Evolutionary conservation across 1,284 basidiomycete genomes (phyloP).

Genomic region (Malassezia psittaci): DNA sequence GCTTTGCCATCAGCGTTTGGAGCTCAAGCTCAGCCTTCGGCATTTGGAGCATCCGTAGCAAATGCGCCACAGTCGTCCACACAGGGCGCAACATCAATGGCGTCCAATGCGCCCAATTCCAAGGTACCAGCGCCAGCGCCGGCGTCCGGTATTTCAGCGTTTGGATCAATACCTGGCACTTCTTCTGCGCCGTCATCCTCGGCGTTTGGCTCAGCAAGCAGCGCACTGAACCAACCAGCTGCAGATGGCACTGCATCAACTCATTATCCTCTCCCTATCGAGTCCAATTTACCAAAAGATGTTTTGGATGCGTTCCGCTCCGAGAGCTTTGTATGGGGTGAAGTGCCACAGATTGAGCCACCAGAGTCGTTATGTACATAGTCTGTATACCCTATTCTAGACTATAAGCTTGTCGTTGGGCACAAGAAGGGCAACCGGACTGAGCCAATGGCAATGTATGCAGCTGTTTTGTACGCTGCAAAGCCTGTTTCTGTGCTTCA

Average conservation of each 20-base stretch:
- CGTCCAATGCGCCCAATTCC: not conserved
- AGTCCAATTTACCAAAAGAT: constrained; percentile 5
- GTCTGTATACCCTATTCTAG: constrained; percentile 6
- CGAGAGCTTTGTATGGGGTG: constrained; percentile 10
- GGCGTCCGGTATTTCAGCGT: not conserved
- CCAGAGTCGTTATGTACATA: constrained; percentile 11
- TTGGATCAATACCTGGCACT: too few relatives aligned
- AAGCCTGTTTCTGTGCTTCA: not conserved
- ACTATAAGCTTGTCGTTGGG: not conserved
- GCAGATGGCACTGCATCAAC: not conserved
- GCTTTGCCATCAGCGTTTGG: constrained; percentile 6
- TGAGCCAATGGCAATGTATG: not conserved
- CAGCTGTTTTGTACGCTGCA: not conserved
- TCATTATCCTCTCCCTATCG: constrained; percentile 1
- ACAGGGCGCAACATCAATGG: not conserved
- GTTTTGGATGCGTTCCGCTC: constrained; percentile 8
- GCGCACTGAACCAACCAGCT: not conserved
- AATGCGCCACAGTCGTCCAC: too few relatives aligned
- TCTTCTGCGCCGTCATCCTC: not conserved
- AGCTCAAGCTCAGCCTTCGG: not conserved
- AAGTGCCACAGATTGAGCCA: constrained; percentile 14
- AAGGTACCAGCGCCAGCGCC: not conserved
- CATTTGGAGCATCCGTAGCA: not conserved
- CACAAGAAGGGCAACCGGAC: constrained; percentile 10
- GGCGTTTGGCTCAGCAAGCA: not conserved